phyloP scores from a whole-genome alignment of 2,329 filamentous ascomycete species.

The Neocatenulostroma microsporum region DNA sequence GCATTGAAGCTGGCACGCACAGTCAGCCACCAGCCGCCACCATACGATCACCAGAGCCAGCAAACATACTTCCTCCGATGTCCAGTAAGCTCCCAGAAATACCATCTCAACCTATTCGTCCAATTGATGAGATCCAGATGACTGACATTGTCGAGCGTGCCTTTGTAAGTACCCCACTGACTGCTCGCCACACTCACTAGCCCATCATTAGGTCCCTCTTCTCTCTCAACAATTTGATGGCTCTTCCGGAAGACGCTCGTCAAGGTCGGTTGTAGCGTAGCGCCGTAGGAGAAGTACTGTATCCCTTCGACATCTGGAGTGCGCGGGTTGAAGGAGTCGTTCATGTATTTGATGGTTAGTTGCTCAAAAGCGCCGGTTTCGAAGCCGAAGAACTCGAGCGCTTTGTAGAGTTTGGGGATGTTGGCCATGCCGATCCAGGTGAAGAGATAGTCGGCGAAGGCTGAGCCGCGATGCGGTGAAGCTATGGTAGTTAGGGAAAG shows the following conservation, averaged over 20 bases:
- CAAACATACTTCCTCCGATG: conserved; percentile 45
- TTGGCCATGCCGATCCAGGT: conserved; percentile 47
- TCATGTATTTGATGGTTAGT: conserved; percentile 52
- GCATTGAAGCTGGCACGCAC: conserved; percentile 56
- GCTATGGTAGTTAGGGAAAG: conserved; percentile 59
- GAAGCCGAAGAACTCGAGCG: conserved; percentile 47
- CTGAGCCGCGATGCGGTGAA: conserved; percentile 53
- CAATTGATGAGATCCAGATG: conserved; percentile 61
- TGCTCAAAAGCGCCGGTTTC: conserved; percentile 56
- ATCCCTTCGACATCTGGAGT: conserved; percentile 50
- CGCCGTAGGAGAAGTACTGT: conserved; percentile 56
- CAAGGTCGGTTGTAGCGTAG: conserved; percentile 47
- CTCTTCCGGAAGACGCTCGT: conserved; percentile 52
- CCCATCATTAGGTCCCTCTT: conserved; percentile 56
- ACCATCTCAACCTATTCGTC: conserved; percentile 55
- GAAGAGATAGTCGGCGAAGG: conserved; percentile 56
- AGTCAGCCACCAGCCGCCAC: too few species aligned
- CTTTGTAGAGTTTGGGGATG: conserved; percentile 49
- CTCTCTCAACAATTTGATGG: conserved; percentile 46
- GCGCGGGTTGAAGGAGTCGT: conserved; percentile 50
- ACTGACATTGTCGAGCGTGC: conserved; percentile 55
- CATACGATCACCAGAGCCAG: too few species aligned
- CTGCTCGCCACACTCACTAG: conserved; percentile 56
- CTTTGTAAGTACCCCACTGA: conserved; percentile 56
- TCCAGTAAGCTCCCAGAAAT: conserved; percentile 49